Base-by-base conservation (phyloP, 2,329 filamentous ascomycete species). In the Fusarium sp. region DNA sequence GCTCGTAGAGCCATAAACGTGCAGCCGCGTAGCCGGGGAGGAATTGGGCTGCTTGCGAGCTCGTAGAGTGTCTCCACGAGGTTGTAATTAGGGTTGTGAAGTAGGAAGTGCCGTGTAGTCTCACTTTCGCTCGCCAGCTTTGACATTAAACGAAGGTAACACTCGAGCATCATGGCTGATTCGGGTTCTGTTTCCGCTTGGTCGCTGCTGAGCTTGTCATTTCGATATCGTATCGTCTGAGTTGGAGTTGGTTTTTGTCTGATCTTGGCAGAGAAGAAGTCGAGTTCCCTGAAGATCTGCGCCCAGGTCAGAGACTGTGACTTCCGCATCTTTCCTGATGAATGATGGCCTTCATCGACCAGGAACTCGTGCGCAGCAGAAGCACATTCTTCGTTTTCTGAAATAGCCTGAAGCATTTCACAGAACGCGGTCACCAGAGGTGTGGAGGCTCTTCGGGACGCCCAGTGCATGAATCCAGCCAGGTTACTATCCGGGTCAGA, bases 361-460 rank as follows among this genome's bases (percentile, higher is more conserved):
- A 99, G 83, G 76, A 99, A 99, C 54, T 90, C 89, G 77, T 99
- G 95, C 0, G 95, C 93, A 14, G 91, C 87, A 58, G 91, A 90
- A 27, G 96, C 95, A 73, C 93, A 96, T 58, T 92, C 88, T 58
- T 93, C 88, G 57, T 93, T 93, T 56, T 90, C 89, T 0, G 96
- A 93, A 51, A 99, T 90, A 1, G 94, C 91, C 75, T 93, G 92
- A 14, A 99, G 84, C 89, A 99, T 95, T 77, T 98, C 95, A 79
- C 96, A 99, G 74, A 98, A 99, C 11, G 95, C 94, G 66, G 93
- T 96, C 64, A 97, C 94, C 23, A 97, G 86, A n/a, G 96, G 96
- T 0, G 96, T 97, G 0, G 96, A 97, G 65, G 97, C 93, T 73
- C 96, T 87, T 72, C 93, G 91, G 4, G 96, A 97, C n/a, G 94